Evolutionary conservation across 2,329 filamentous ascomycete genomes (phyloP).

Genomic region (Nakataea oryzae): DNA sequence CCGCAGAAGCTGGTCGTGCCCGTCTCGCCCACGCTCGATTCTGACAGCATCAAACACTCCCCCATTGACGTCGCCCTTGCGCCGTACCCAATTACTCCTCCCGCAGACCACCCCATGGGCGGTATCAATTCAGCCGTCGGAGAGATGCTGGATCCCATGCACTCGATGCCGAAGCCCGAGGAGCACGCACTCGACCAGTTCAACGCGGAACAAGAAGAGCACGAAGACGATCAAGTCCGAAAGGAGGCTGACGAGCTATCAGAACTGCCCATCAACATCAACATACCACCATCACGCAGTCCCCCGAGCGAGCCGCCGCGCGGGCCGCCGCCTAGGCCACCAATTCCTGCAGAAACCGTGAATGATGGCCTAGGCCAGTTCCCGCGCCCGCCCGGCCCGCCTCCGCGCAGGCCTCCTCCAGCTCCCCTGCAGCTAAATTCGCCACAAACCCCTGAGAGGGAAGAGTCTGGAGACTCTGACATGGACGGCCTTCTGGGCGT

Average conservation of each 20-base stretch:
- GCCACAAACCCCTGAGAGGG: constrained; percentile 35
- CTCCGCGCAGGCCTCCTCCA: constrained; percentile 72
- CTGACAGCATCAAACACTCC: constrained; percentile 41
- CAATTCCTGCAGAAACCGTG: constrained; percentile 27
- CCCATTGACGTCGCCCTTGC: constrained; percentile 50
- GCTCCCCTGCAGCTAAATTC: constrained; percentile 65
- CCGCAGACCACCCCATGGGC: constrained; percentile 35
- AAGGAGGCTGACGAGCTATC: constrained; percentile 33
- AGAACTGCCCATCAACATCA: constrained; percentile 39
- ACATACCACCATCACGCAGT: constrained; percentile 45
- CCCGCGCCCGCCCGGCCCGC: constrained; percentile 42
- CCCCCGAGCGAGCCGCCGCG: constrained; percentile 41
- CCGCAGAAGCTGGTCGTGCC: constrained; percentile 21
- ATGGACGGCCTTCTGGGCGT: constrained; percentile 71
- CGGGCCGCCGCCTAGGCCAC: constrained; percentile 40
- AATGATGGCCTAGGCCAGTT: constrained; percentile 39
- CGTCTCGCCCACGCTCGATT: constrained; percentile 38
- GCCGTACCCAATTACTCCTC: constrained; percentile 55
- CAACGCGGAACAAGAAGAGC: constrained; percentile 43
- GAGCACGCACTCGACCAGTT: constrained; percentile 49
- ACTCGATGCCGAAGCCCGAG: constrained; percentile 49
- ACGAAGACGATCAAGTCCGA: constrained; percentile 30
- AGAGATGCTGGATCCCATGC: constrained; percentile 43
- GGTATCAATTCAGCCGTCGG: constrained; percentile 31
- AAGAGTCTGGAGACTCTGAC: constrained; percentile 71